Evolutionary conservation across 2,329 filamentous ascomycete genomes (phyloP), one percentile per base, ranked within the genome.

Genomic region (Dothistroma pini): DNA sequence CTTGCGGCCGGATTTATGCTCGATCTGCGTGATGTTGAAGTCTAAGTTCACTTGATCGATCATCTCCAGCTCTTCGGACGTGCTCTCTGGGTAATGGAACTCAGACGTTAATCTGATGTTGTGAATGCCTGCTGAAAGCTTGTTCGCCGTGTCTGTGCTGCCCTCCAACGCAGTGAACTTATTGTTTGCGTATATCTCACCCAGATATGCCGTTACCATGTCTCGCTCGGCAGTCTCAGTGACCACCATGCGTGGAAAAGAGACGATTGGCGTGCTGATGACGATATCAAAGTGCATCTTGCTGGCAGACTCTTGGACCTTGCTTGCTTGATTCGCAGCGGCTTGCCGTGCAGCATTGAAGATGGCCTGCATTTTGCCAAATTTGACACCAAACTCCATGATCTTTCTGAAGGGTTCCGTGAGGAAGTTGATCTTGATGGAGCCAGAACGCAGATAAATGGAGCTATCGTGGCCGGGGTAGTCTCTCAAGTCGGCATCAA

Each of bases 371-470:
- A 99, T 99, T 77, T 96, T 96, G 63, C 96, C 95, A 74, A 99
- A 99, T 71, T 99, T 99, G 74, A 99, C 92, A 49, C 96, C 81
- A 75, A 99, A 99, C 68, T 96, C 91, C 76, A 99, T 91, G 66
- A 99, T 97, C 77, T 97, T 97, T 56, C 95, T 87, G 80, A 97
- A 97, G 0, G 95, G 95, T 75, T 99, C 96, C 63, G 97, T 93
- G 4, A 97, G 79, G 74, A 99, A 99, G 74, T 97, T 97, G 73
- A 99, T 83, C 77, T 96, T 97, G 75, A 99, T 89, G 0, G 95
- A 99, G 1, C 95, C 95, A 19, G 95, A 93, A 38, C 93, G 87
- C 11, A 99, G 80, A 71, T 87, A 96, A 32, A 99, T 87, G 1
- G 93, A 93, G 14, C 91, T 95, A 72, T 97, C 93, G 71, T 97